These are phyloP conservation scores for Elongisporangium prolatum DNA, from an alignment of 352 stramenopile genomes.

Conservation along the genomic window DNA sequence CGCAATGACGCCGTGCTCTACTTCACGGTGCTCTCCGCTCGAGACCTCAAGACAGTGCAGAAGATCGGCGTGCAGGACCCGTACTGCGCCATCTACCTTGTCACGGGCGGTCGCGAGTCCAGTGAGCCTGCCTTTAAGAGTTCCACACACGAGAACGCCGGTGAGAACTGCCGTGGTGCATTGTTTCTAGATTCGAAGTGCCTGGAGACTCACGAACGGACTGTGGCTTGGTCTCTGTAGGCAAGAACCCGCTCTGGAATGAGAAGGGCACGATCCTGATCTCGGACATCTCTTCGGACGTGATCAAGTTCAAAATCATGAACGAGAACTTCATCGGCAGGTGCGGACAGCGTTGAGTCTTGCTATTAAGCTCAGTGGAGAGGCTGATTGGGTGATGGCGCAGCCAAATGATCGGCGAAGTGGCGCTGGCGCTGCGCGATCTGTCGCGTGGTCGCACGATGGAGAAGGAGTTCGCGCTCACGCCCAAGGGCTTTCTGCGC, in stretches of 20 bases:
- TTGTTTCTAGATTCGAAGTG: neutral
- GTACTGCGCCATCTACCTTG: slow-evolving; percentile 59
- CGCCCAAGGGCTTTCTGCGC: slow-evolving; percentile 62
- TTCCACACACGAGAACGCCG: slow-evolving; percentile 69
- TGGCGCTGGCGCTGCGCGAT: slow-evolving; percentile 61
- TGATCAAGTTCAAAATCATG: slow-evolving; percentile 64
- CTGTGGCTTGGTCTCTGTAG: slow-evolving; percentile 11
- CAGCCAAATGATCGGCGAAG: slow-evolving; percentile 68
- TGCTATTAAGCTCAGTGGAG: neutral
- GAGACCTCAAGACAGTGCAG: slow-evolving; percentile 67
- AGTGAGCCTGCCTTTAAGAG: slow-evolving; percentile 62
- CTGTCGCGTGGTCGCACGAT: slow-evolving; percentile 69
- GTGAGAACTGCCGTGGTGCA: slow-evolving; percentile 9
- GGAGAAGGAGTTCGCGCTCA: slow-evolving; percentile 75
- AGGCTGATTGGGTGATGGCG: neutral
- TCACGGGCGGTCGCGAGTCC: slow-evolving; percentile 43
- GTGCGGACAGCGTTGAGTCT: slow-evolving; percentile 15
- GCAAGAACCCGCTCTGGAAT: slow-evolving; percentile 64
- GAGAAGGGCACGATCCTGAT: slow-evolving; percentile 71
- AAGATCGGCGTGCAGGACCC: slow-evolving; percentile 70
- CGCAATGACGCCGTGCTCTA: slow-evolving; percentile 73
- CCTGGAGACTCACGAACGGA: slow-evolving; percentile 2
- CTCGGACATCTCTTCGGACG: slow-evolving; percentile 54
- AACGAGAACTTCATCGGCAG: slow-evolving; percentile 83
- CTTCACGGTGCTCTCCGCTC: slow-evolving; percentile 55